Base-by-base conservation (phyloP, 495 filamentous ascomycete species). In the Glutinoglossum americanum region DNA sequence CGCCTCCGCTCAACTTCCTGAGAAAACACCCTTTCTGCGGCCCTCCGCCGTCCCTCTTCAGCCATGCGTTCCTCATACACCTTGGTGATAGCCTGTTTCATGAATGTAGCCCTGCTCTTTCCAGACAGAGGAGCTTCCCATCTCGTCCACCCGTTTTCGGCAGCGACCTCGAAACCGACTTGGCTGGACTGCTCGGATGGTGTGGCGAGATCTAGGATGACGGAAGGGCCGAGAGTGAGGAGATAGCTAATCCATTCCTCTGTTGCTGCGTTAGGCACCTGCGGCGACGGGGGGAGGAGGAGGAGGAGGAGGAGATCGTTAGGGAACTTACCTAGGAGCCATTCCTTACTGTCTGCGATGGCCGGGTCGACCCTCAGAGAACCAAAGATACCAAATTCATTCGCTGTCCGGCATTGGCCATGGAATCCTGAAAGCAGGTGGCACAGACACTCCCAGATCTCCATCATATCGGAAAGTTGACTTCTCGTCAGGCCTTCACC, bases 181-280 rank as follows among this genome's bases (percentile, higher is more conserved):
- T 66, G 66, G 5, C 68, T 60, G 5, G 71, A 67, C n/a, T 67
- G 67, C 56, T 75, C 70, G n/a, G 69, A 68, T 7, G 71, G 68
- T 1, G 73, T 71, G 53, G 77, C 74, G 30, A 84, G 71, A 27
- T 72, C 70, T 28, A 84, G 65, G 32, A 83, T 71, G 3, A 73
- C 70, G 1, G 76, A 73, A 5, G 75, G 78, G 13, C 79, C 80
- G 21, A 81, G 71, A 0, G 79, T 80, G 41, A 82, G 69, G 37
- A 83, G 66, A 59, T 78, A 79, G 47, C 70, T 73, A 8, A 74
- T 77, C 80, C 80, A 84, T 64, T 83, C 80, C 64, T 83, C 80
- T 76, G 32, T n/a, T 49, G 32, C 0, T 10, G 23, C 35, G 59
- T 75, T 68, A 76, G 70, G 48, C 51, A 25, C 37, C 15, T 30